Conservation (phyloP, 257 asterid species). For the Solanum appendiculatum region DNA sequence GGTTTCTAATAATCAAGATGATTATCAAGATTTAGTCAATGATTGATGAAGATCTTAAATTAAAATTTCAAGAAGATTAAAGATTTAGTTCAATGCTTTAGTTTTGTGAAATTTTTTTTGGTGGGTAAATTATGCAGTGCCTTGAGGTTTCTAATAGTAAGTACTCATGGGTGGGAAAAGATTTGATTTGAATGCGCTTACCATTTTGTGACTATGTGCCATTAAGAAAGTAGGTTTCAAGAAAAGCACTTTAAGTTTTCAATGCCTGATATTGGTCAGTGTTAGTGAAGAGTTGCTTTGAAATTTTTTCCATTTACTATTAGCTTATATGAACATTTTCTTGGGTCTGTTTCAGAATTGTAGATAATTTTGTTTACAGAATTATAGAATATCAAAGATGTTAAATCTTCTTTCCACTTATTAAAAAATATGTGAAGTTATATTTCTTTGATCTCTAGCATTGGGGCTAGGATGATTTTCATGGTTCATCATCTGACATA, state of each 20-base stretch:
- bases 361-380: not conserved
- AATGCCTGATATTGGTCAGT: not conserved
- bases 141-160: not conserved
- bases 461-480: not conserved
- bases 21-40: not conserved
- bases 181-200: not conserved
- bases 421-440: not conserved
- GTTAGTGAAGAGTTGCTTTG: not conserved
- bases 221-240: not conserved
- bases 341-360: not conserved
- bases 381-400: not conserved
- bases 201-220: not conserved
- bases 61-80: not conserved
- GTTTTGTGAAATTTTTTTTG: not conserved
- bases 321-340: not conserved
- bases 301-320: not conserved
- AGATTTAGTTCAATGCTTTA: not conserved
- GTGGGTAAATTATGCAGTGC: not conserved
- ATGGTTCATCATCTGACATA: not conserved
- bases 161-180: not conserved
- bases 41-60: not conserved
- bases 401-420: not conserved
- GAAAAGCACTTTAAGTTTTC: not conserved
- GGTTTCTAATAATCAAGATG: not conserved
- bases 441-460: not conserved